A percentile compares a stretch with the other conserved stretches of the same genome.
phyloP scores from a whole-genome alignment of 108 stramenopile genomes.

The Fragilaria radians region DNA sequence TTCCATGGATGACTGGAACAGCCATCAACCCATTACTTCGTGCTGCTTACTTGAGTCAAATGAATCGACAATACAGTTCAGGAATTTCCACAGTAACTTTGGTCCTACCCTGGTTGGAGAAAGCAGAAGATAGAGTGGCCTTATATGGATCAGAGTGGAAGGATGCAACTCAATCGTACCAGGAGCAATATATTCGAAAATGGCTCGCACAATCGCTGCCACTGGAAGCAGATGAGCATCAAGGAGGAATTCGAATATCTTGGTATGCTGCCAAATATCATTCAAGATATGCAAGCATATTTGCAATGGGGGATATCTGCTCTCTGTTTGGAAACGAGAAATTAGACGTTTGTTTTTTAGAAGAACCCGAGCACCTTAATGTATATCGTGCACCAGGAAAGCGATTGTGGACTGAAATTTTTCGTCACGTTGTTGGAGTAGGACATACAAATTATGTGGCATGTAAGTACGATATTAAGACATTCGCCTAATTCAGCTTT shows the following conservation, averaged over 20 bases:
- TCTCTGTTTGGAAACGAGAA: slow-evolving; percentile 8
- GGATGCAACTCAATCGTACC: slow-evolving; percentile 25
- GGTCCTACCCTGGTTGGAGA: slow-evolving; percentile 66
- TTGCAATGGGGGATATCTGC: slow-evolving; percentile 68
- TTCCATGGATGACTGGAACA: slow-evolving; percentile 82
- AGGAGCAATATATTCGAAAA: slow-evolving; percentile 59
- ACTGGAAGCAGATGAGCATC: slow-evolving; percentile 28
- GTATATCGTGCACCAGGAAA: slow-evolving; percentile 65
- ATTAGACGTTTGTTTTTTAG: slow-evolving; percentile 65
- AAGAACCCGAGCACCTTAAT: slow-evolving; percentile 89
- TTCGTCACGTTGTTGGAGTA: slow-evolving; percentile 78
- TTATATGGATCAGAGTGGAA: slow-evolving; percentile 41
- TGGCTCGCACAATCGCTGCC: slow-evolving; percentile 61
- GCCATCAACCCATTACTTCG: slow-evolving; percentile 66
- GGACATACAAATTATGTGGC: slow-evolving; percentile 85
- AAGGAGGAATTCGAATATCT: slow-evolving; percentile 36
- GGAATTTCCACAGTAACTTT: slow-evolving; percentile 42
- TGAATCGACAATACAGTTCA: slow-evolving; percentile 2
- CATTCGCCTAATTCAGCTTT: too few species aligned
- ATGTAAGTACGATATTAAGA: slow-evolving; percentile 16
- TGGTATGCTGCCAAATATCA: slow-evolving; percentile 56
- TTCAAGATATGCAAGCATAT: slow-evolving; percentile 43
- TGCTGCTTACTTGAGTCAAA: slow-evolving; percentile 35
- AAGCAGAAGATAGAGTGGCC: slow-evolving; percentile 28
- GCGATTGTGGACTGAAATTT: slow-evolving; percentile 68